Evolutionary conservation across 1,284 basidiomycete genomes (phyloP).

Genomic region (Waitea zeae): DNA sequence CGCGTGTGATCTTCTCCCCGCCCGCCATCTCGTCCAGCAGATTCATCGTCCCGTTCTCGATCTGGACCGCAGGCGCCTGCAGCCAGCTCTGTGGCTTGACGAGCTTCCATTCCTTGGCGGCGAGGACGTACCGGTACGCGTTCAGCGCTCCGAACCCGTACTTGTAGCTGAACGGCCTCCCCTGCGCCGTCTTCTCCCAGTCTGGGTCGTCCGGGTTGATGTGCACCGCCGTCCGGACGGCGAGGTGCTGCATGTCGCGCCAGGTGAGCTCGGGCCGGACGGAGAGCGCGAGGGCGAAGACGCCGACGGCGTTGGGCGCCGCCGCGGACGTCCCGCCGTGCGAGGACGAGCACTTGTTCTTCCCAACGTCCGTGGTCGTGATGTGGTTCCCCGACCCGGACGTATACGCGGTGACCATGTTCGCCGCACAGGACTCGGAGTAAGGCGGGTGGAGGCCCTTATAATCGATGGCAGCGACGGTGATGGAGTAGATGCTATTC

Average conservation of each 20-base stretch:
- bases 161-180: constrained; percentile 86
- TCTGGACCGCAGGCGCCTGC: constrained; percentile 51
- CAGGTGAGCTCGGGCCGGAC: constrained; percentile 85
- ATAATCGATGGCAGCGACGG: constrained; percentile 86
- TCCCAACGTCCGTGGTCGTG: constrained; percentile 87
- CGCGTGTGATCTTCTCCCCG: constrained; percentile 46
- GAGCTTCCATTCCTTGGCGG: constrained; percentile 67
- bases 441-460: constrained; percentile 93
- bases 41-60: constrained; percentile 45
- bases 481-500: constrained; percentile 93
- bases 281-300: constrained; percentile 78
- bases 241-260: constrained; percentile 92
- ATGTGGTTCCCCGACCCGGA: constrained; percentile 92
- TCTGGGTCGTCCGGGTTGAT: constrained; percentile 88
- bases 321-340: constrained; percentile 98
- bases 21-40: constrained; percentile 40
- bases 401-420: constrained; percentile 91
- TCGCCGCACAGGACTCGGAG: constrained; percentile 93
- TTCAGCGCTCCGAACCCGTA: constrained; percentile 91
- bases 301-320: constrained; percentile 87
- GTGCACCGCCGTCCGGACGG: constrained; percentile 60
- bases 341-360: constrained; percentile 63
- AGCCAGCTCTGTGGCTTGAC: constrained; percentile 95
- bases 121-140: constrained; percentile 69
- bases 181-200: constrained; percentile 78